phyloP scores from a whole-genome alignment of 78 protist genomes.

The Creolimax fragrantissima region DNA sequence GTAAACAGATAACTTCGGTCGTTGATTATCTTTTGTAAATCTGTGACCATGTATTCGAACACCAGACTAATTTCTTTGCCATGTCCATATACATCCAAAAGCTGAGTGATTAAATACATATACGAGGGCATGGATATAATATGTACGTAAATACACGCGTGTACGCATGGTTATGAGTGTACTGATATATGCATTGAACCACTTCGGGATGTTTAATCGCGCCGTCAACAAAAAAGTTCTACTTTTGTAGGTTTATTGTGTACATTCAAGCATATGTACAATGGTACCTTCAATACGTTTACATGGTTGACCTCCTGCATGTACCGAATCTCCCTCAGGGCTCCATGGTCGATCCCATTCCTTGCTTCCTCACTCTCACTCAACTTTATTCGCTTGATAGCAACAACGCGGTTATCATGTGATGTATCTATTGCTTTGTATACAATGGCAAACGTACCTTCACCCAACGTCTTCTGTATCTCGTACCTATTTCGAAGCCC shows the following conservation, averaged over 20 bases:
- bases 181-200: neutral
- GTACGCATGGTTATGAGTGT: neutral
- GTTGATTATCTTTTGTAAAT: constrained; percentile 71
- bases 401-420: neutral
- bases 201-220: neutral
- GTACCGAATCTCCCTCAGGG: neutral
- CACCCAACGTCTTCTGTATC: neutral
- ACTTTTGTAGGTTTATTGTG: neutral
- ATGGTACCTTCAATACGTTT: neutral
- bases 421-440: neutral
- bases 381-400: neutral
- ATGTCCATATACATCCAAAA: neutral
- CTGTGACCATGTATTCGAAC: constrained; percentile 84
- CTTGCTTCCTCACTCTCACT: neutral
- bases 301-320: neutral
- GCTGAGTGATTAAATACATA: neutral
- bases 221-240: neutral
- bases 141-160: too few species aligned
- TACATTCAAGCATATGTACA: neutral
- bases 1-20: constrained; percentile 56
- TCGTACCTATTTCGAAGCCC: neutral
- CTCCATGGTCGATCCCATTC: neutral
- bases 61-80: neutral
- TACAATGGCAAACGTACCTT: neutral
- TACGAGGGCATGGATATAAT: too few species aligned